phyloP scores from a whole-genome alignment of 805 yeast species.

The Ogataea corticis region DNA sequence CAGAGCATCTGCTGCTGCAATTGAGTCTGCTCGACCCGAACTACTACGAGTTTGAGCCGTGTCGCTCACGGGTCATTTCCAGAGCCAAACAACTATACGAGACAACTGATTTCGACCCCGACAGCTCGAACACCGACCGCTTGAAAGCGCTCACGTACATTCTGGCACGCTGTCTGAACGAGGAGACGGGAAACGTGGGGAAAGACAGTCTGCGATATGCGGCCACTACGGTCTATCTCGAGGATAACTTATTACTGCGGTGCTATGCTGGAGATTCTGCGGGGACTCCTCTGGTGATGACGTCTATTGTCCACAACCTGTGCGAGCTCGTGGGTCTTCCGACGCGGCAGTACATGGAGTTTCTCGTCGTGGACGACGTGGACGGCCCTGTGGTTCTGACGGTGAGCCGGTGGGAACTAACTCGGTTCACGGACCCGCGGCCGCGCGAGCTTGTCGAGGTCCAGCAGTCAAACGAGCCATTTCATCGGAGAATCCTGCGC shows the following conservation, averaged over 20 bases:
- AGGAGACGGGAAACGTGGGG: background rate
- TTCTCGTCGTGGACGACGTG: conserved; percentile 8
- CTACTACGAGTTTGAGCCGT: conserved; percentile 22
- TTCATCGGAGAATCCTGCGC: background rate
- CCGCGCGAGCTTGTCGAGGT: too few species aligned
- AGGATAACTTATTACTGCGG: conserved; percentile 10
- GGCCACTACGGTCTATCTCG: conserved; percentile 3
- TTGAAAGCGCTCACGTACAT: conserved; percentile 3
- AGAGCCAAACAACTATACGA: conserved; percentile 4
- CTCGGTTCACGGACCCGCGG: too few species aligned
- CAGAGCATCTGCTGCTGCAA: conserved; percentile 18
- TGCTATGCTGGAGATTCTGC: conserved; percentile 15
- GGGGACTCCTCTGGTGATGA: conserved; percentile 5
- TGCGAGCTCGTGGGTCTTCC: conserved; percentile 11
- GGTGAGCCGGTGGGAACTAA: background rate
- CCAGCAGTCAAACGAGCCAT: background rate
- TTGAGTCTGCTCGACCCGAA: conserved; percentile 25
- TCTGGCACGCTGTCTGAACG: background rate
- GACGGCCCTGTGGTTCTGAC: background rate
- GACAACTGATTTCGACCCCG: conserved; percentile 5
- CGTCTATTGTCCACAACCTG: conserved; percentile 9
- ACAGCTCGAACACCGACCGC: conserved; percentile 3
- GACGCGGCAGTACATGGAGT: background rate
- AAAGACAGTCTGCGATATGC: background rate
- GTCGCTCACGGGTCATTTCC: conserved; percentile 11